Evolutionary conservation across 768 basidiomycete genomes (phyloP).

Genomic region (Punctularia strigosozonata): DNA sequence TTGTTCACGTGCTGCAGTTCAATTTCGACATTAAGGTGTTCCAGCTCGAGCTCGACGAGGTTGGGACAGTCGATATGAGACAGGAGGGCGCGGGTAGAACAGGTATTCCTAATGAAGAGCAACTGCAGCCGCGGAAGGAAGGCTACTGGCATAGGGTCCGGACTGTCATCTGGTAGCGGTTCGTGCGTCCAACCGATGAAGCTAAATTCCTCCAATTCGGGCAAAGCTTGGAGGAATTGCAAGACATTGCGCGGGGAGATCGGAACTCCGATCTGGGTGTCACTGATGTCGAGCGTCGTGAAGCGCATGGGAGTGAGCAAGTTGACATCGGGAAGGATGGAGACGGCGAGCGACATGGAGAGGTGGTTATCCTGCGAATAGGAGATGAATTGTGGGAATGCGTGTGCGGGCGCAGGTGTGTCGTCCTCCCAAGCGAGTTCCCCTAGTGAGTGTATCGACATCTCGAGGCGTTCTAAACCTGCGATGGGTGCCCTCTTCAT

Average conservation of each 20-base stretch:
- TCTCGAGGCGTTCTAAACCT: slow-evolving; percentile 8
- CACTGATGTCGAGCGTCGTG: slow-evolving; percentile 44
- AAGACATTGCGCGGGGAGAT: slow-evolving; percentile 39
- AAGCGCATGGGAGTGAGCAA: slow-evolving; percentile 39
- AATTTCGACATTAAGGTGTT: slow-evolving; percentile 57
- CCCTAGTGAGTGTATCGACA: slow-evolving; percentile 1
- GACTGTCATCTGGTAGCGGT: slow-evolving; percentile 16
- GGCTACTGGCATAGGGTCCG: slow-evolving; percentile 25
- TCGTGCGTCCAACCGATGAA: slow-evolving; percentile 44
- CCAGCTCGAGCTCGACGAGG: slow-evolving; percentile 48
- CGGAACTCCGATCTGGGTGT: slow-evolving; percentile 28
- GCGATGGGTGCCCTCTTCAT: slow-evolving; percentile 15
- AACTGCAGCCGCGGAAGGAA: slow-evolving; percentile 47
- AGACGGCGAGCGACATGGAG: slow-evolving; percentile 37
- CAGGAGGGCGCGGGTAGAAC: slow-evolving; percentile 51
- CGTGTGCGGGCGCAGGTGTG: slow-evolving; percentile 1
- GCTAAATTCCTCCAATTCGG: slow-evolving; percentile 46
- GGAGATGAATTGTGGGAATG: no score
- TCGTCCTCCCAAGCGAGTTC: background rate
- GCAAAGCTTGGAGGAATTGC: slow-evolving; percentile 48
- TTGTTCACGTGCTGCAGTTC: slow-evolving; percentile 15
- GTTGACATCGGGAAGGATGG: slow-evolving; percentile 34
- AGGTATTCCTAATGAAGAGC: slow-evolving; percentile 45
- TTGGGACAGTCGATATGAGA: slow-evolving; percentile 51
- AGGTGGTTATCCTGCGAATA: no score